These are phyloP conservation scores for Hyaloscypha variabilis DNA, from an alignment of 495 filamentous ascomycete genomes.

Conservation along the genomic window DNA sequence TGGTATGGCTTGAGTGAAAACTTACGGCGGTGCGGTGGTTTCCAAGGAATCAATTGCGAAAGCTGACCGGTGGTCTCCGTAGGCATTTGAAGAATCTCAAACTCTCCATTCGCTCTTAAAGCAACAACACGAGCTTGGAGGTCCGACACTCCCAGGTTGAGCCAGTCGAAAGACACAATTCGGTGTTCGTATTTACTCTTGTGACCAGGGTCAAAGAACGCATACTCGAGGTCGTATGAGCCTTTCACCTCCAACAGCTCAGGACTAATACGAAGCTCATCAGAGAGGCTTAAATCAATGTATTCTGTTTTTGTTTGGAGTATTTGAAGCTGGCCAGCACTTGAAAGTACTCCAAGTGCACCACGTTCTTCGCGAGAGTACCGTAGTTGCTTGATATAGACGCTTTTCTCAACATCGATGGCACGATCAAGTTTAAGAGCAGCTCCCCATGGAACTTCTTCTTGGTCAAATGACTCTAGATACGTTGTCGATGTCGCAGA, in stretches of 20 bases:
- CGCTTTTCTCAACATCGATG: slow-evolving; percentile 55
- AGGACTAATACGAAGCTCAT: slow-evolving; percentile 43
- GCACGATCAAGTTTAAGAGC: slow-evolving; percentile 71
- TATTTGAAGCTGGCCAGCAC: slow-evolving; percentile 75
- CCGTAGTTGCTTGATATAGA: slow-evolving; percentile 73
- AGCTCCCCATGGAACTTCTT: slow-evolving; percentile 53
- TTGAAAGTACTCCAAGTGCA: slow-evolving; percentile 75
- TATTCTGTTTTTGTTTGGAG: slow-evolving; percentile 70
- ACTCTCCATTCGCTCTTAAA: slow-evolving; percentile 65
- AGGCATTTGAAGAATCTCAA: slow-evolving; percentile 68
- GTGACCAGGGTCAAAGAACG: slow-evolving; percentile 43
- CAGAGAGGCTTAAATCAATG: slow-evolving; percentile 40
- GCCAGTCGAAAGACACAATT: slow-evolving; percentile 86
- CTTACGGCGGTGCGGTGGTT: slow-evolving; percentile 33
- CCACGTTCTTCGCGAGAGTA: slow-evolving; percentile 77
- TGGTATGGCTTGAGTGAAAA: neutral
- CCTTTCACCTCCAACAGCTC: slow-evolving; percentile 53
- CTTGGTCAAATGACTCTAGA: slow-evolving; percentile 47
- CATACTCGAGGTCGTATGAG: slow-evolving; percentile 55
- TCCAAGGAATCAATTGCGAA: slow-evolving; percentile 42
- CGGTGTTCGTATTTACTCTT: slow-evolving; percentile 56
- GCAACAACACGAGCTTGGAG: slow-evolving; percentile 68
- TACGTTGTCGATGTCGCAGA: slow-evolving; percentile 46
- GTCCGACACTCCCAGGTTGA: slow-evolving; percentile 61
- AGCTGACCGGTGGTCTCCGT: slow-evolving; percentile 52